phyloP scores from a whole-genome alignment of 345 rosid species.

The Pseudoturritis turrita region DNA sequence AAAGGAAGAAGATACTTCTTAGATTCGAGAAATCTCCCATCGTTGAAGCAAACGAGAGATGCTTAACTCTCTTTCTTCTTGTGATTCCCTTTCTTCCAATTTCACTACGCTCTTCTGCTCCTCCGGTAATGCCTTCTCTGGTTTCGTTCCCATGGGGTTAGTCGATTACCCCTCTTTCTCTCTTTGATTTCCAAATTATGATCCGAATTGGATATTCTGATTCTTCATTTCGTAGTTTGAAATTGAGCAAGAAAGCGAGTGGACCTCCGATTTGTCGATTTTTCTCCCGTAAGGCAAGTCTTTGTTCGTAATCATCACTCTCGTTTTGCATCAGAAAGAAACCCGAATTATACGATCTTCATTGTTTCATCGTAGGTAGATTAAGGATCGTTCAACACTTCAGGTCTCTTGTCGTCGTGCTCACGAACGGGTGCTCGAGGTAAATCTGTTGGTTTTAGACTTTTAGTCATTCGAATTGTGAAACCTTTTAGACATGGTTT shows the following conservation, averaged over 20 bases:
- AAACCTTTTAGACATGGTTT: not conserved
- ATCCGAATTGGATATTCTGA: not conserved
- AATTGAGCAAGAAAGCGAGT: conserved; percentile 33
- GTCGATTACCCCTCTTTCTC: not conserved
- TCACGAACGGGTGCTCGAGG: conserved; percentile 62
- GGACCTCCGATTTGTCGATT: conserved; percentile 25
- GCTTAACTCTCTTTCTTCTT: conserved; percentile 18
- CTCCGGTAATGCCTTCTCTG: conserved; percentile 16
- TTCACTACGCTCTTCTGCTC: not conserved
- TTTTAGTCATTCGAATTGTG: not conserved
- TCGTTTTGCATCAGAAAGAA: not conserved
- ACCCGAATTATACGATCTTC: not conserved
- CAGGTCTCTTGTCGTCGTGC: conserved; percentile 46
- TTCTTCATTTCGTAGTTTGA: conserved; percentile 41
- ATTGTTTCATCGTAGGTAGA: conserved; percentile 36
- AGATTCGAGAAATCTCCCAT: not conserved
- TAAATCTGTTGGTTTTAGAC: conserved; percentile 3
- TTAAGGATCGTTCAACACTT: conserved; percentile 31
- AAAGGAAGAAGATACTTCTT: not conserved
- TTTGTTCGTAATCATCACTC: conserved; percentile 9
- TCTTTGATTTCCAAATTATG: not conserved
- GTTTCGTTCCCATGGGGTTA: conserved; percentile 28
- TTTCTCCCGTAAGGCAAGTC: conserved; percentile 47
- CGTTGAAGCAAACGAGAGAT: conserved; percentile 11
- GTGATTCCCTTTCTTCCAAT: not conserved